phyloP scores from a whole-genome alignment of 768 basidiomycete genomes.

The Pleurotus tuber-regium region DNA sequence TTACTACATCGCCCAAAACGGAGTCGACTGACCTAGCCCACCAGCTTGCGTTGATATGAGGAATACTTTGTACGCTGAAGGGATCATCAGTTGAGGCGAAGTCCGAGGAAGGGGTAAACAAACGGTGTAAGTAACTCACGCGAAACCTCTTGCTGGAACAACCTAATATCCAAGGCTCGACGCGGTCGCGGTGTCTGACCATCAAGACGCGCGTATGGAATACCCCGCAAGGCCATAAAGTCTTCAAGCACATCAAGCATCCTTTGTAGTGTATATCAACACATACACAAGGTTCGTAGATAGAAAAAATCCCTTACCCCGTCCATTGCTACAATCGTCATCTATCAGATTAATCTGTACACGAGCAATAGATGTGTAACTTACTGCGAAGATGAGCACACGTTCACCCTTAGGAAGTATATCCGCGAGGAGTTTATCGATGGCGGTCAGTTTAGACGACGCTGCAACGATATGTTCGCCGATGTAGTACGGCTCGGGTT shows the following conservation, averaged over 20 bases:
- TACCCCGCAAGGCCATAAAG: slow-evolving; percentile 55
- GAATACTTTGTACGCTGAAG: slow-evolving; percentile 60
- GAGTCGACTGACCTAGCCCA: slow-evolving; percentile 50
- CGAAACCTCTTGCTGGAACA: slow-evolving; percentile 60
- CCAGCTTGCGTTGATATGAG: slow-evolving; percentile 72
- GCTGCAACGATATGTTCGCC: slow-evolving; percentile 56
- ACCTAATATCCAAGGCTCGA: slow-evolving; percentile 53
- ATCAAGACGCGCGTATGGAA: slow-evolving; percentile 61
- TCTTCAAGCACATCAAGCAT: slow-evolving; percentile 74
- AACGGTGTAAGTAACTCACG: slow-evolving; percentile 34
- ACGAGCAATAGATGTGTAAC: slow-evolving; percentile 19
- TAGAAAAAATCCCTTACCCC: slow-evolving; percentile 25
- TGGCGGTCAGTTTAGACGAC: slow-evolving; percentile 52
- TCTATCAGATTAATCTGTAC: not conserved
- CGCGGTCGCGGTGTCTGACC: slow-evolving; percentile 52
- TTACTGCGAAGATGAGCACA: slow-evolving; percentile 67
- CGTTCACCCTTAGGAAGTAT: slow-evolving; percentile 58
- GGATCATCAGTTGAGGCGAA: not conserved
- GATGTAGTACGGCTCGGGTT: slow-evolving; percentile 46
- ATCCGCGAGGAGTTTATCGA: slow-evolving; percentile 59
- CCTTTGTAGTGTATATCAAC: slow-evolving; percentile 27
- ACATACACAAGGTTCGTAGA: not conserved
- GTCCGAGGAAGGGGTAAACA: not conserved
- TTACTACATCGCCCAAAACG: slow-evolving; percentile 20
- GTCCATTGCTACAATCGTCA: slow-evolving; percentile 53